Evolutionary conservation across 1,284 basidiomycete species (phyloP), one percentile per base, ranked within the genome.

Genomic region (Caloboletus inedulis): DNA sequence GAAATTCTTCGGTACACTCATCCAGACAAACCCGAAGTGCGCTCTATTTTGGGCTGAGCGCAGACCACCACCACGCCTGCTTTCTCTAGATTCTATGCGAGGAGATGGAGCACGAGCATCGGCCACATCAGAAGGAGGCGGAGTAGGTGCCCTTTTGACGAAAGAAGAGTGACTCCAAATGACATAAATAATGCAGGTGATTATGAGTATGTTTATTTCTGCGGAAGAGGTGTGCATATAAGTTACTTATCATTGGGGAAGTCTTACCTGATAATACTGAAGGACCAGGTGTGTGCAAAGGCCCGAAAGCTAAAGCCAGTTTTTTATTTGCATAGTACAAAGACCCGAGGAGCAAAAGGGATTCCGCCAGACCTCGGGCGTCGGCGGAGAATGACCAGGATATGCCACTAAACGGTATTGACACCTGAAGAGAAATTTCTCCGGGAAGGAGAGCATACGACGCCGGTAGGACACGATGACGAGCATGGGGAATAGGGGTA

Each of bases 1-100:
- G 64, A 89, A 92, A 62, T 91, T 90, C 68, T 90, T 89, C 0
- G 87, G 86, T 9, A 91, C 88, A n/a, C 89, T 88, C 89, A 91
- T 91, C 88, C 88, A 91, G 30, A 91, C 77, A 63, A 84, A 87
- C 33, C 84, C 81, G 57, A 82, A 81, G 56, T 80, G 77, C n/a
- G 72, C 68, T 69, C 77, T 79, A 54, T 69, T 74, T 18, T 63
- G 59, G 41, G 59, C 47, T 45, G 45, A 60, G 47, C 65, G 57
- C 53, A 62, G 51, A 56, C 65, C 42, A 52, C 61, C 60, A 5
- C 23, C 23, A 51, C 77, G 78, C 63, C 68, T 78, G 33, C 52
- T 60, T 18, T 80, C 79, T 41, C 77, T 77, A 49, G 58, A 45
- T 13, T 84, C 81, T n/a, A 65, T 52, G 30, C 74, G 74, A 46